Percentiles rank a stretch among this genome's conserved stretches.
Conservation (phyloP, 2,329 filamentous ascomycete species). For the Kalmusia sp. region DNA sequence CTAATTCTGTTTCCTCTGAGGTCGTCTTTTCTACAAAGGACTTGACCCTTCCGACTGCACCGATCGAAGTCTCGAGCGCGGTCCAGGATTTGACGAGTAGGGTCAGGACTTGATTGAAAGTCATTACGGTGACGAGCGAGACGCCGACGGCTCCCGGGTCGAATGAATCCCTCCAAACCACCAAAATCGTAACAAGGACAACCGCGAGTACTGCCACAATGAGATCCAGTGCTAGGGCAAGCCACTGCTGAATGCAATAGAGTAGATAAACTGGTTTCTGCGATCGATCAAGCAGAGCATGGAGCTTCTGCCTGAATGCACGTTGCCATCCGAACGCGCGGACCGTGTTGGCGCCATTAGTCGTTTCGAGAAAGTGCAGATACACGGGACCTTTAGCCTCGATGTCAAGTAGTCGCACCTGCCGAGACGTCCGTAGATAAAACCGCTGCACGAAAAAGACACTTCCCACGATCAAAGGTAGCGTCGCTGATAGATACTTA, state of each 20-base stretch:
- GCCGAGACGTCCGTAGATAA: conserved; percentile 54
- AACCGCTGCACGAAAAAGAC: conserved; percentile 47
- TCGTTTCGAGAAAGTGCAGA: conserved; percentile 56
- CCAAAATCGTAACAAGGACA: conserved; percentile 41
- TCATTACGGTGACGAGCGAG: conserved; percentile 57
- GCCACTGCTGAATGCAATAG: conserved; percentile 47
- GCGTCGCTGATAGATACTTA: conserved; percentile 4
- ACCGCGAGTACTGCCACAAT: conserved; percentile 42
- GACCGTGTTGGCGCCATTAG: conserved; percentile 54
- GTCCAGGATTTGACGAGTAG: conserved; percentile 60
- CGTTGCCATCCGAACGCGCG: conserved; percentile 54
- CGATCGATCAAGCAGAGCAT: conserved; percentile 36
- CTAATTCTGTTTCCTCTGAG: conserved; percentile 57
- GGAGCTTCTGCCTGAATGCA: neutral
- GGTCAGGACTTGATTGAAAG: conserved; percentile 57
- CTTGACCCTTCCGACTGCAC: conserved; percentile 60
- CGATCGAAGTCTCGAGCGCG: conserved; percentile 62
- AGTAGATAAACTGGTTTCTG: conserved; percentile 51
- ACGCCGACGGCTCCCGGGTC: conserved; percentile 56
- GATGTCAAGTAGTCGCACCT: conserved; percentile 57
- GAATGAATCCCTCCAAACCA: conserved; percentile 39
- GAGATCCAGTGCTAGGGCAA: conserved; percentile 43
- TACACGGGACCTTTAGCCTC: conserved; percentile 56
- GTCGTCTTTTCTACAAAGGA: conserved; percentile 52
- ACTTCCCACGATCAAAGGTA: conserved; percentile 2